Evolutionary conservation across 345 rosid species (phyloP).

Genomic region (Aquilaria sinensis): DNA sequence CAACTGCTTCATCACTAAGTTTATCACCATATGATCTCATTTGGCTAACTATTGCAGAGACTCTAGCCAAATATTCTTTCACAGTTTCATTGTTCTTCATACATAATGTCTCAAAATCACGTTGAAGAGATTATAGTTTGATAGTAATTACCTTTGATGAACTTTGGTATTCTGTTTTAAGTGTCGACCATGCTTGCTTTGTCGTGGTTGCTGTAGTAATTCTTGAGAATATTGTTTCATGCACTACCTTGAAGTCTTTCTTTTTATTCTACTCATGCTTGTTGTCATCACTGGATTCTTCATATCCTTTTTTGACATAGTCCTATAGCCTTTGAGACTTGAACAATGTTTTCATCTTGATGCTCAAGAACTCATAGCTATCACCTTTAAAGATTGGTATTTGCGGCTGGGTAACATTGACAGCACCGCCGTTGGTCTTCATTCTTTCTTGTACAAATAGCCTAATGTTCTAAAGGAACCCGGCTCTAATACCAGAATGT

Average conservation of each 20-base stretch:
- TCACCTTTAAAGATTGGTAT: not conserved
- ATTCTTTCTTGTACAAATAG: not conserved
- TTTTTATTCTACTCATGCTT: not conserved
- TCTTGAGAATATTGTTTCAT: not conserved
- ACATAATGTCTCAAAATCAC: not conserved
- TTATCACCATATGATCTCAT: not conserved
- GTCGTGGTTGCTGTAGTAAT: not conserved
- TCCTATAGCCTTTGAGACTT: slow-evolving; percentile 2
- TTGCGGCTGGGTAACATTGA: slow-evolving; percentile 1
- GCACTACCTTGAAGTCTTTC: not conserved
- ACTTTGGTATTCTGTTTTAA: not conserved
- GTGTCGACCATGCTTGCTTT: not conserved
- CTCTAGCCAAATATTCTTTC: not conserved
- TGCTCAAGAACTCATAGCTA: slow-evolving; percentile 6
- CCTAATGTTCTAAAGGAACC: too few species aligned
- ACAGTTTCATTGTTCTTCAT: not conserved
- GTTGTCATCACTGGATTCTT: not conserved
- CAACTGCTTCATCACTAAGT: not conserved
- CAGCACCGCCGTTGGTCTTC: not conserved
- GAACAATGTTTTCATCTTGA: slow-evolving; percentile 3
- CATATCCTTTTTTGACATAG: not conserved
- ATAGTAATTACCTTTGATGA: not conserved
- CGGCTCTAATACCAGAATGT: too few species aligned
- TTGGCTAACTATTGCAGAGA: not conserved
- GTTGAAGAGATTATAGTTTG: not conserved